These are phyloP conservation scores for Shiraia sp. DNA, from an alignment of 2,329 filamentous ascomycete species.

Conservation along the genomic window DNA sequence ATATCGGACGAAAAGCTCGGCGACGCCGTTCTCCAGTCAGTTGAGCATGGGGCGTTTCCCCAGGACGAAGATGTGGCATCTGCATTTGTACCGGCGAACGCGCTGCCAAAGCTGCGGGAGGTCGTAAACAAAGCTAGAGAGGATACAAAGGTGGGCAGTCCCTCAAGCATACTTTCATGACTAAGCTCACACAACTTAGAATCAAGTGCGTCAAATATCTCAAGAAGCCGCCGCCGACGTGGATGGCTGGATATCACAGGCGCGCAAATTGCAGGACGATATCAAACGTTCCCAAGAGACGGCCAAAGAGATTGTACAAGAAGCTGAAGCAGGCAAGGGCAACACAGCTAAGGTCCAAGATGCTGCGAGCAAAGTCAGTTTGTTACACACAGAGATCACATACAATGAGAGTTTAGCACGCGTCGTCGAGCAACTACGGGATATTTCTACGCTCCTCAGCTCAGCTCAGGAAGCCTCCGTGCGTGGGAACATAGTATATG, in stretches of 20 bases:
- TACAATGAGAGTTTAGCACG: slow-evolving; percentile 60
- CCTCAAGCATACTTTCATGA: no score
- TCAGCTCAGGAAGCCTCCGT: slow-evolving; percentile 51
- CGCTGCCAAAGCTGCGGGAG: slow-evolving; percentile 55
- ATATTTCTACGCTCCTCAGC: slow-evolving; percentile 55
- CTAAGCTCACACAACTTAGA: slow-evolving; percentile 46
- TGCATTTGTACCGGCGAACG: slow-evolving; percentile 54
- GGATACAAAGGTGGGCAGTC: slow-evolving; percentile 54
- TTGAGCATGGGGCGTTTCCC: slow-evolving; percentile 60
- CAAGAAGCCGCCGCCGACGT: slow-evolving; percentile 77
- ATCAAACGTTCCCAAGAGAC: slow-evolving; percentile 79
- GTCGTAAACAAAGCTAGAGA: slow-evolving; percentile 57
- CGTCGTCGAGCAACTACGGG: slow-evolving; percentile 56
- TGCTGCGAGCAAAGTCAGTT: slow-evolving; percentile 56
- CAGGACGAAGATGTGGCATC: slow-evolving; percentile 60
- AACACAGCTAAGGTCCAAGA: slow-evolving; percentile 68
- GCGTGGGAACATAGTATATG: slow-evolving; percentile 49
- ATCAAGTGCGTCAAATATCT: slow-evolving; percentile 76
- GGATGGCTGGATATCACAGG: slow-evolving; percentile 82
- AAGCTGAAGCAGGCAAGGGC: slow-evolving; percentile 70
- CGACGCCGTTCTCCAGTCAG: slow-evolving; percentile 67
- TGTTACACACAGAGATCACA: slow-evolving; percentile 62
- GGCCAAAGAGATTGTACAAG: slow-evolving; percentile 77
- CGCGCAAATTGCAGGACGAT: slow-evolving; percentile 81
- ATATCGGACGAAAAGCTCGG: slow-evolving; percentile 50